These are phyloP conservation scores for Planoprotostelium fungivorum DNA, from an alignment of 78 protist genomes.

Conservation along the genomic window DNA sequence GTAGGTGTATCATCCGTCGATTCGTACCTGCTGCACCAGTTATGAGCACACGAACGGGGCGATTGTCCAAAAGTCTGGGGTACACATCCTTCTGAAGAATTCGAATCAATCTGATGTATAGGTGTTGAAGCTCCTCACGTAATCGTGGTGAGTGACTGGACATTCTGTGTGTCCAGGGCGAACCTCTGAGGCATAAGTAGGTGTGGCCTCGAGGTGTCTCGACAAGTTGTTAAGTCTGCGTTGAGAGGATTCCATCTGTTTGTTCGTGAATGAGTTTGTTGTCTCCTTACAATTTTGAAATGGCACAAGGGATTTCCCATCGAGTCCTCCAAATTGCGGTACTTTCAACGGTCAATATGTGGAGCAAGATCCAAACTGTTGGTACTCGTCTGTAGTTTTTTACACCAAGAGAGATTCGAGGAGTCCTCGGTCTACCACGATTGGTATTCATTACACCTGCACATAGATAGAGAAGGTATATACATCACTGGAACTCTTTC, in stretches of 20 bases:
- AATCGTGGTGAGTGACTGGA: neutral
- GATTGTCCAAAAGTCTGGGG: neutral
- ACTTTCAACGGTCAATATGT: too few species aligned
- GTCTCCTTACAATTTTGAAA: too few species aligned
- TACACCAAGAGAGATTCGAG: too few species aligned
- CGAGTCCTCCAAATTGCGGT: too few species aligned
- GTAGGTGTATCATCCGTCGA: neutral
- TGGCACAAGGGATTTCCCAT: too few species aligned
- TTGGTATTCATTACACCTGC: too few species aligned
- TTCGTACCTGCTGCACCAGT: slow-evolving; percentile 93
- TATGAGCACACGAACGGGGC: slow-evolving; percentile 62
- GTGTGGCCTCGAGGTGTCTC: neutral
- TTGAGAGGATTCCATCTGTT: neutral
- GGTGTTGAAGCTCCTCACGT: neutral
- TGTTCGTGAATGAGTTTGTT: too few species aligned
- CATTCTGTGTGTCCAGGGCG: neutral
- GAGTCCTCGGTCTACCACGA: too few species aligned
- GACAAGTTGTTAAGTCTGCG: neutral
- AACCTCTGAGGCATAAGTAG: neutral
- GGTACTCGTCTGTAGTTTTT: too few species aligned
- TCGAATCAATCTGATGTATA: neutral
- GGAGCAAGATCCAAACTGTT: too few species aligned
- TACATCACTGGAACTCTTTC: too few species aligned
- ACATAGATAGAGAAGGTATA: too few species aligned
- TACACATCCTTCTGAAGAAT: neutral